phyloP scores from a whole-genome alignment of 805 yeast species.

The Candida dajiaensis region DNA sequence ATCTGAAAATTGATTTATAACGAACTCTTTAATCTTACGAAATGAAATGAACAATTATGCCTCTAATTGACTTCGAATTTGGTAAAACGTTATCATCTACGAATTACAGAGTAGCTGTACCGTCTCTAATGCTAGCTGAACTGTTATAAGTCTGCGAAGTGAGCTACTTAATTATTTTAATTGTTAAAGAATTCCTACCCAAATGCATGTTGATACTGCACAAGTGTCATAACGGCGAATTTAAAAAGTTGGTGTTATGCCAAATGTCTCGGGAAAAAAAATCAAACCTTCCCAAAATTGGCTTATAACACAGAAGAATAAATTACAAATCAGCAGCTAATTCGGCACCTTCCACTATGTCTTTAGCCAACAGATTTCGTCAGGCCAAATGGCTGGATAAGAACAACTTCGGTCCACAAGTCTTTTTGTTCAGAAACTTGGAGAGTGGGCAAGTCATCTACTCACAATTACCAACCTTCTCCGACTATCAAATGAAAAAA shows the following conservation, averaged over 20 bases:
- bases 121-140: too few relatives aligned
- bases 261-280: not conserved
- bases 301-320: too few relatives aligned
- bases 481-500: conserved; percentile 35
- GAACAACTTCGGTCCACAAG: conserved; percentile 74
- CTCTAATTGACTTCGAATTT: too few relatives aligned
- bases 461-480: conserved; percentile 71
- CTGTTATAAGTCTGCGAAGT: too few relatives aligned
- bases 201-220: not conserved
- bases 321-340: not conserved
- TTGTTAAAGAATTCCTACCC: too few relatives aligned
- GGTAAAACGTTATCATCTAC: not conserved
- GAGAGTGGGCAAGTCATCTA: conserved; percentile 88
- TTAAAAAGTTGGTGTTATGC: not conserved
- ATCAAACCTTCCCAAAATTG: not conserved
- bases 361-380: conserved; percentile 36
- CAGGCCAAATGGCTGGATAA: conserved; percentile 50
- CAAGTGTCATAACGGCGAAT: not conserved
- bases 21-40: not conserved
- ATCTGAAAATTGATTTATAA: not conserved
- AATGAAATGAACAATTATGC: not conserved
- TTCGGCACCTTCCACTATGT: not conserved
- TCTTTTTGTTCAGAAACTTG: conserved; percentile 75
- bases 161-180: too few relatives aligned
- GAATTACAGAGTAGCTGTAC: too few relatives aligned